Evolutionary conservation across 208 protist genomes (phyloP), one percentile per base, ranked within the genome.

Genomic region (Trypanosoma rangeli): DNA sequence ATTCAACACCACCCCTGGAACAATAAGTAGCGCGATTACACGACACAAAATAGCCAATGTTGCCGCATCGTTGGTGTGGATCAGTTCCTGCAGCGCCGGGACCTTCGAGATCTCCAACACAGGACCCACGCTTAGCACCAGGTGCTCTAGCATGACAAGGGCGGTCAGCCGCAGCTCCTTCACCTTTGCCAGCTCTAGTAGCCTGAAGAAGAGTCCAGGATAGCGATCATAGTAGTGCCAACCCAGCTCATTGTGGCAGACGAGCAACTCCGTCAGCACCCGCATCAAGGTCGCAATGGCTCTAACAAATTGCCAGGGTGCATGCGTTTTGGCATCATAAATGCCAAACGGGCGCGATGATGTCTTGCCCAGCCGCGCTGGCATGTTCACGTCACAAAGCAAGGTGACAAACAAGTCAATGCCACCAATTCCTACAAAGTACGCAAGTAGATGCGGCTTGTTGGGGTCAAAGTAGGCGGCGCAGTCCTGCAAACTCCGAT

Each of bases 151-250:
- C 66, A 92, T 61, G 49, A 81, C 76, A 49, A 94, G 60, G 1
- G 71, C 64, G 15, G 59, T 50, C 29, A 68, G 55, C 35, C 60
- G 60, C 18, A 83, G 55, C 8, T 79, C 64, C 56, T 68, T 44
- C 50, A 84, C 73, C 29, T 70, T 76, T 9, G 90, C 67, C 35
- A 95, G 75, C 64, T 95, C 90, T 3, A 95, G 70, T 24, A 93
- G 66, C 53, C 84, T 83, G 60, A 86, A 93, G 64, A 95, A 85
- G 16, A 93, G 39, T 24, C 87, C 78, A 9, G 84, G 90, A 64
- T 90, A 89, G 67, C 74, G 81, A 55, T 92, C 85, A 76, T 93
- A 93, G 53, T 89, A 77, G 26, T 86, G 88, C 87, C 86, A 93
- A 24, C 80, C 82, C 16, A 93, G 65, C 44, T 87, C 84, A 67